Base-by-base conservation (phyloP, 768 basidiomycete species). In the Stropharia rugosoannulata region DNA sequence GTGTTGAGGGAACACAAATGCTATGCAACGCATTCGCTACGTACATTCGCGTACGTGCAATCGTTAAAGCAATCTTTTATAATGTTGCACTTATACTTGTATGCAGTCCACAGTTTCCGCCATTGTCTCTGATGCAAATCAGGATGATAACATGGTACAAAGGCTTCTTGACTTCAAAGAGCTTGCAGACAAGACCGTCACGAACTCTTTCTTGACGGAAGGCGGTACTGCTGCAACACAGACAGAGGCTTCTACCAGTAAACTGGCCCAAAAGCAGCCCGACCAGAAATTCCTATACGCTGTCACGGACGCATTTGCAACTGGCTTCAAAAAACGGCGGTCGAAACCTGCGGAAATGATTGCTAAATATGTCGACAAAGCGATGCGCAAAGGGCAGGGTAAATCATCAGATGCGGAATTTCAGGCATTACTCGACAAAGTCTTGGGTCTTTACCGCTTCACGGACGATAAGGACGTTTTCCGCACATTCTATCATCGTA, bases 401-500 rank as follows among this genome's bases (percentile, higher is more conserved):
- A 77, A 80, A 9, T 73, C 79, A 51, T 80, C 78, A 29, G 88
- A 93, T 55, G 72, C 67, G 12, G 81, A 80, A 32, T 94, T 90
- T 69, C 80, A 85, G 48, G 69, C 70, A 2, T 66, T 82, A 51
- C 72, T 97, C 55, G 84, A 91, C 54, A 78, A 73, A 7, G 89
- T 82, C 3, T 74, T 97, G 22, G 81, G 73, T 6, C 71, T 98
- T 53, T 96, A 95, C 70, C 77, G 91, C 51, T 95, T 84, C 67
- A 95, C 92, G 4, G 87, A 93, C 49, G 93, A 95, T 66, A 94
- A 93, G 68, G 94, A 97, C 65, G 92, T 96, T 32, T 98, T 97
- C 70, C 83, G 94, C 63, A 87, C 88, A 25, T 97, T 95, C 71
- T 98, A 96, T 69, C 89, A 89, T 70, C 86, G 92, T 10, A 84